Conservation (phyloP, 2,329 filamentous ascomycete genomes). For the Mollisiaceae sp. region DNA sequence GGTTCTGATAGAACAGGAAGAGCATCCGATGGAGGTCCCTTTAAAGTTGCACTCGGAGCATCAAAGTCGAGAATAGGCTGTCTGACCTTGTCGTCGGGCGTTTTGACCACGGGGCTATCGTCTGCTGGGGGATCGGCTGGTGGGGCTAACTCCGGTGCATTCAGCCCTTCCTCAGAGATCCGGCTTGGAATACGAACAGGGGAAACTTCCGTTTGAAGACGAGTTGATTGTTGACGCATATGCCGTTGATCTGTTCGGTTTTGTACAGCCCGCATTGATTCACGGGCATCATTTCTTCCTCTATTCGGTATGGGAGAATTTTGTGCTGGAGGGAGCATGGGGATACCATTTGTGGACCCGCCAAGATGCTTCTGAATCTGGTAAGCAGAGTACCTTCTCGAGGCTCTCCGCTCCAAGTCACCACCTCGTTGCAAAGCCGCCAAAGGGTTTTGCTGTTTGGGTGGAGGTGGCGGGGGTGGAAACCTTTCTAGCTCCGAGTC, state of each 20-base stretch:
- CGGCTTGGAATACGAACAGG: slow-evolving; percentile 63
- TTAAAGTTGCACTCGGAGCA: slow-evolving; percentile 60
- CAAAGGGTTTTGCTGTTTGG: slow-evolving; percentile 86
- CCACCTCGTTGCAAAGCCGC: slow-evolving; percentile 90
- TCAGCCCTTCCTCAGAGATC: slow-evolving; percentile 61
- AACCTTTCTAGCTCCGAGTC: slow-evolving; percentile 61
- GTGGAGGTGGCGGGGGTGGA: slow-evolving; percentile 78
- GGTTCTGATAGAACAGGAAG: slow-evolving; percentile 44
- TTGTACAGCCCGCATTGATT: slow-evolving; percentile 78
- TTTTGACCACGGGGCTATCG: slow-evolving; percentile 48
- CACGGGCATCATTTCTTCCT: slow-evolving; percentile 75
- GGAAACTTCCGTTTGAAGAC: slow-evolving; percentile 61
- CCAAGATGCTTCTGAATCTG: slow-evolving; percentile 96
- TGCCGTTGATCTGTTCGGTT: slow-evolving; percentile 61
- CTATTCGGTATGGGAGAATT: slow-evolving; percentile 85
- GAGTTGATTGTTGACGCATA: slow-evolving; percentile 48
- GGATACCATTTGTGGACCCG: slow-evolving; percentile 74
- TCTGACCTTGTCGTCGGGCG: slow-evolving; percentile 66
- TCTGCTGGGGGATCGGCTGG: slow-evolving; percentile 44
- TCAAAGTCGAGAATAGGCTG: slow-evolving; percentile 34
- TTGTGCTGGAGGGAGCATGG: slow-evolving; percentile 83
- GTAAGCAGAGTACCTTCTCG: slow-evolving; percentile 91
- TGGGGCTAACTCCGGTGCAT: slow-evolving; percentile 41
- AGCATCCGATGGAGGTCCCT: slow-evolving; percentile 59
- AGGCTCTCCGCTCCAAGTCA: slow-evolving; percentile 89